These are phyloP conservation scores for Mycosphaerella sp. DNA, from an alignment of 2,329 filamentous ascomycete species.

Conservation along the genomic window DNA sequence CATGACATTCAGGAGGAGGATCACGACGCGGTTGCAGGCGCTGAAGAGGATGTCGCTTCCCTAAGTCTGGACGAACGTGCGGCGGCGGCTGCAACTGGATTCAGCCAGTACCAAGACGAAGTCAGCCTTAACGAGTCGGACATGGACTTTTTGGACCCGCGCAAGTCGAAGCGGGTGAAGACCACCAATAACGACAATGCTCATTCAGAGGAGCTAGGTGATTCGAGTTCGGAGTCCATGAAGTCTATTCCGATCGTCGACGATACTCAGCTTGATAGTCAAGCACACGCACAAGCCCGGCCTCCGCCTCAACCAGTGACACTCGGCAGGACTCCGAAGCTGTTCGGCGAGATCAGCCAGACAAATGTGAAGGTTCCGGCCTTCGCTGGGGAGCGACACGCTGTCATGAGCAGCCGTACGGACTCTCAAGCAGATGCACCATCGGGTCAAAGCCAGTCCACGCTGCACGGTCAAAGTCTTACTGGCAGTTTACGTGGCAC, in stretches of 20 bases:
- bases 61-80: conserved; percentile 52
- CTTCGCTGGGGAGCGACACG: conserved; percentile 1
- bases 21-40: conserved; percentile 45
- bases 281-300: conserved; percentile 6
- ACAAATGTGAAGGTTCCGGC: conserved; percentile 50
- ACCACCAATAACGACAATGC: conserved; percentile 34
- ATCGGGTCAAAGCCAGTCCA: background rate
- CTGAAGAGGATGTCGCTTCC: conserved; percentile 53
- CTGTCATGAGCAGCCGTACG: background rate
- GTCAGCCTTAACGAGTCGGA: conserved; percentile 34
- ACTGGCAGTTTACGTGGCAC: conserved; percentile 40
- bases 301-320: conserved; percentile 10
- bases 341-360: conserved; percentile 57
- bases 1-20: conserved; percentile 51
- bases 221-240: conserved; percentile 36
- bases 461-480: conserved; percentile 2
- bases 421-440: background rate
- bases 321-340: conserved; percentile 32
- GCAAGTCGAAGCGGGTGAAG: conserved; percentile 43
- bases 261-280: conserved; percentile 7
- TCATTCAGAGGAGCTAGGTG: conserved; percentile 26
- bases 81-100: conserved; percentile 3
- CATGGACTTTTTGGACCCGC: conserved; percentile 34
- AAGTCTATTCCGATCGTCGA: conserved; percentile 31
- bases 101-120: conserved; percentile 25